These are phyloP conservation scores for Nemophila menziesii DNA, from an alignment of 257 asterid genomes.

Conservation along the genomic window DNA sequence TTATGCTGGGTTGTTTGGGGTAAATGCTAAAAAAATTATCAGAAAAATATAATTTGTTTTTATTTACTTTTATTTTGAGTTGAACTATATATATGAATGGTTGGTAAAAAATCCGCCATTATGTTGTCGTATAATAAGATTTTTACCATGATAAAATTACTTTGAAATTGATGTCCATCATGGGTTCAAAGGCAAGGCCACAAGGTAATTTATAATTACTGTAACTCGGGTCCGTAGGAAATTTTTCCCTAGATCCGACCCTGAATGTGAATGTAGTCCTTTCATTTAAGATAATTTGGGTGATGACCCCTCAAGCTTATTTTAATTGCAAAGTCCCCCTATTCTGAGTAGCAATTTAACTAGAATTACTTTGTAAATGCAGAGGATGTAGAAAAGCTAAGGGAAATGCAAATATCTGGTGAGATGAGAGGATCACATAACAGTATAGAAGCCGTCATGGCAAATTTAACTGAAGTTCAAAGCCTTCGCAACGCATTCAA, in stretches of 20 bases:
- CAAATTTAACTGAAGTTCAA: constrained; percentile 38
- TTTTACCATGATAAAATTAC: neutral
- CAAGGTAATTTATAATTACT: no score
- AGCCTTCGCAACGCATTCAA: constrained; percentile 52
- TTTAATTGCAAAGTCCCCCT: neutral
- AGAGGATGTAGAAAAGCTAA: constrained; percentile 80
- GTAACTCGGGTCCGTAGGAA: no score
- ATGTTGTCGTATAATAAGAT: neutral
- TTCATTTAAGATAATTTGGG: no score
- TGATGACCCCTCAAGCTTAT: neutral
- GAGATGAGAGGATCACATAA: constrained; percentile 53
- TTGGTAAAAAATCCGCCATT: neutral
- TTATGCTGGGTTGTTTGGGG: no score
- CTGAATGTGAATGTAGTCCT: no score
- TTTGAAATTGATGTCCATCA: no score
- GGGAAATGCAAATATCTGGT: constrained; percentile 73
- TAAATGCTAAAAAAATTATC: no score
- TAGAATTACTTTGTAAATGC: constrained; percentile 11
- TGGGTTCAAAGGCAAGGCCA: no score
- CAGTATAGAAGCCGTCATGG: constrained; percentile 56
- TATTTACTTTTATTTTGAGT: no score
- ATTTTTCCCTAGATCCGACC: no score
- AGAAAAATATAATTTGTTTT: neutral
- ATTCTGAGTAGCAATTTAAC: neutral
- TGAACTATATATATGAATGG: neutral